Conservation (phyloP, 441 rosid species). For the Euphorbia schlechtendalii region DNA sequence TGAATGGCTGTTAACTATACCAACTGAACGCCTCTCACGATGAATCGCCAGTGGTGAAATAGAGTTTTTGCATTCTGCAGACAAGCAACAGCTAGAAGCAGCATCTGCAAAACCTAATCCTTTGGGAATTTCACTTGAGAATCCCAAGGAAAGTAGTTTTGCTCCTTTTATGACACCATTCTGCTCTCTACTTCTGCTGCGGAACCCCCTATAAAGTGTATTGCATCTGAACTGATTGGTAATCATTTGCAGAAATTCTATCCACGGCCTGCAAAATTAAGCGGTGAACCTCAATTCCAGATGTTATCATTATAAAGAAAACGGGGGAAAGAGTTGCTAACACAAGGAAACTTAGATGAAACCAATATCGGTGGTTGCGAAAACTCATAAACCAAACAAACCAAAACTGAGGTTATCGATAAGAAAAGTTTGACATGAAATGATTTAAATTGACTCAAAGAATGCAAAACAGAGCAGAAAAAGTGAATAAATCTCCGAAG, state of each 20-base stretch:
- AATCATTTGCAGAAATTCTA: slow-evolving; percentile 25
- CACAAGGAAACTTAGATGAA: background rate
- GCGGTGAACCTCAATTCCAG: background rate
- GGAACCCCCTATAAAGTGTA: slow-evolving; percentile 30
- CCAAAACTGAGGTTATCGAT: background rate
- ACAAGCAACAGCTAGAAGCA: slow-evolving; percentile 19
- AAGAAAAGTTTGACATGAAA: background rate
- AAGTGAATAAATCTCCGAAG: background rate
- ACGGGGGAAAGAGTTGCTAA: background rate
- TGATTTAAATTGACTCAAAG: background rate
- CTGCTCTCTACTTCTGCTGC: slow-evolving; percentile 22
- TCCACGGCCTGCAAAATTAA: background rate
- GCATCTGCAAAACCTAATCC: slow-evolving; percentile 22
- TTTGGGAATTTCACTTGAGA: slow-evolving; percentile 17
- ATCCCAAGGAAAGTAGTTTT: slow-evolving; percentile 19
- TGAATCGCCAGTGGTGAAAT: slow-evolving; percentile 29
- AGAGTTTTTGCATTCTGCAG: slow-evolving; percentile 19
- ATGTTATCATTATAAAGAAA: slow-evolving; percentile 1
- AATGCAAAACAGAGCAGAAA: slow-evolving; percentile 1
- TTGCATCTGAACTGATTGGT: slow-evolving; percentile 36
- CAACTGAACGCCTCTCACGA: slow-evolving; percentile 28
- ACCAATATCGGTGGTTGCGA: background rate
- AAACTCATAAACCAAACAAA: background rate
- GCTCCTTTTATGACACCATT: slow-evolving; percentile 12
- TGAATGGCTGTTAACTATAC: slow-evolving; percentile 27